Evolutionary conservation across 176 grass and related monocot genomes (phyloP).

Genomic region (Elymus sibiricus): DNA sequence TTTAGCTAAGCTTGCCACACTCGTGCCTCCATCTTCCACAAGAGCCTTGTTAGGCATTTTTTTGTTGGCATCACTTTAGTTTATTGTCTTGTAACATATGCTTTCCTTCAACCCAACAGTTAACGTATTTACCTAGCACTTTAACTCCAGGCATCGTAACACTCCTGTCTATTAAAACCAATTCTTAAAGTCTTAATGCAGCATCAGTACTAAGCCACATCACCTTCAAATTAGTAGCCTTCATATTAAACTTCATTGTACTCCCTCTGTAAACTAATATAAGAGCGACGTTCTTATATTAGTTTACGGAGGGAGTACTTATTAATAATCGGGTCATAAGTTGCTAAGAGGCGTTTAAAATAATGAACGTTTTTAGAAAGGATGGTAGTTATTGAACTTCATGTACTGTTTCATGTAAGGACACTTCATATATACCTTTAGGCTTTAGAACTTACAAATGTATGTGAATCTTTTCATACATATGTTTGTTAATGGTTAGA

Average conservation of each 20-base stretch:
- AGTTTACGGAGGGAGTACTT: no score
- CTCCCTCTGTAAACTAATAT: no score
- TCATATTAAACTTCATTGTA: neutral
- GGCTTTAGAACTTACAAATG: neutral
- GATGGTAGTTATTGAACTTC: neutral
- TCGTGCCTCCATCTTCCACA: neutral
- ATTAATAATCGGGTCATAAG: neutral
- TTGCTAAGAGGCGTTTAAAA: neutral
- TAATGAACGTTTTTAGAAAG: neutral
- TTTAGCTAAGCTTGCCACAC: neutral
- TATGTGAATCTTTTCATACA: neutral
- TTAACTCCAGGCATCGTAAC: constrained; percentile 10
- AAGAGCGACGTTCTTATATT: no score
- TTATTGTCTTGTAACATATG: neutral
- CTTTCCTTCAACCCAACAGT: neutral
- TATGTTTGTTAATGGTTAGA: neutral
- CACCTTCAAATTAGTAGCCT: neutral
- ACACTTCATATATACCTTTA: neutral
- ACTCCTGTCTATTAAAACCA: neutral
- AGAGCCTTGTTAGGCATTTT: neutral
- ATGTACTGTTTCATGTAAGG: neutral
- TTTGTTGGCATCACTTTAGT: neutral
- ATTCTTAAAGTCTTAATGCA: neutral
- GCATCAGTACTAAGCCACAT: neutral
- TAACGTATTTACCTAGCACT: neutral